These are phyloP conservation scores for Aquilaria sinensis DNA, from an alignment of 345 rosid species.

Conservation along the genomic window DNA sequence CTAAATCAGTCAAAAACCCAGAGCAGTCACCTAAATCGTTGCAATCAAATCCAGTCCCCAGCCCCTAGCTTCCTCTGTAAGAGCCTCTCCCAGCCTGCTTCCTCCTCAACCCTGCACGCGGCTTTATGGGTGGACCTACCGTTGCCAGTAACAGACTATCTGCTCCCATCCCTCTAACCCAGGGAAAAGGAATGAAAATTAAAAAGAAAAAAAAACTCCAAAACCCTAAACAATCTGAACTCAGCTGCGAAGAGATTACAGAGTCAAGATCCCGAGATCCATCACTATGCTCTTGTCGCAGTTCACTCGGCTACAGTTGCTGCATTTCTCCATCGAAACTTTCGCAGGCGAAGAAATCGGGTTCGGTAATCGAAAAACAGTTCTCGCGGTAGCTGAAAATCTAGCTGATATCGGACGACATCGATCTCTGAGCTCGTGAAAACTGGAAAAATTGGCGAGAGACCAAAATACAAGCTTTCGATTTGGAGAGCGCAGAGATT, in stretches of 20 bases:
- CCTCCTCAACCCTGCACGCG: slow-evolving; percentile 78
- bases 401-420: slow-evolving; percentile 93
- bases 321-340: not conserved
- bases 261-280: slow-evolving; percentile 19
- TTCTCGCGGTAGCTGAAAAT: not conserved
- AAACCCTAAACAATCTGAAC: slow-evolving; percentile 10
- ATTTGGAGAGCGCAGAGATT: not conserved
- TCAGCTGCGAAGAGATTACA: not conserved
- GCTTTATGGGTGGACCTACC: slow-evolving; percentile 82
- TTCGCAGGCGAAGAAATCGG: not conserved
- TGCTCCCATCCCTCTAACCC: slow-evolving; percentile 65
- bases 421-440: slow-evolving; percentile 30
- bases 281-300: not conserved
- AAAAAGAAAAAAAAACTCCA: not conserved
- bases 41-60: slow-evolving; percentile 4
- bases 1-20: slow-evolving; percentile 15
- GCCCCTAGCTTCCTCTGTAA: slow-evolving; percentile 81
- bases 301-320: slow-evolving; percentile 12
- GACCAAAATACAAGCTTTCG: not conserved
- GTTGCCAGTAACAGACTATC: slow-evolving; percentile 67
- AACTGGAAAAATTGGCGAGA: not conserved
- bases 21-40: slow-evolving; percentile 5
- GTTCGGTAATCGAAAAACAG: not conserved
- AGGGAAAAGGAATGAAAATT: slow-evolving; percentile 4
- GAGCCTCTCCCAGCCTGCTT: slow-evolving; percentile 98